Evolutionary conservation across 1,284 basidiomycete genomes (phyloP).

Genomic region (Boletellus sp.): DNA sequence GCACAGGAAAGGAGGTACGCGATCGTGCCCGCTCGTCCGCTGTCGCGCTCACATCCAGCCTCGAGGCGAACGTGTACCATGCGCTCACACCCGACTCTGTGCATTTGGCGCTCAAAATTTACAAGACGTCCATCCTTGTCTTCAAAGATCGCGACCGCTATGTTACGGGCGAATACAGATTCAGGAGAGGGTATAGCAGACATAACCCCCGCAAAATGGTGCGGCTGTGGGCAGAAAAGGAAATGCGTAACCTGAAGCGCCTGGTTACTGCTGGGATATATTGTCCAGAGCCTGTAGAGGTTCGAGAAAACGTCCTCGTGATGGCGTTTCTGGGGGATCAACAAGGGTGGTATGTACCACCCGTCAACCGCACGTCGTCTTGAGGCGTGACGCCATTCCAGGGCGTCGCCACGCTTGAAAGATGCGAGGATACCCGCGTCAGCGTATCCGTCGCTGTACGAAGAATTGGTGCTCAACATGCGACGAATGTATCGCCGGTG

Average conservation of each 20-base stretch:
- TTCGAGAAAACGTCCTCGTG: constrained; percentile 94
- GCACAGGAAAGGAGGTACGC: constrained; percentile 90
- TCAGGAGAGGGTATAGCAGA: constrained; percentile 88
- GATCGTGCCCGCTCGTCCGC: neutral
- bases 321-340: constrained; percentile 90
- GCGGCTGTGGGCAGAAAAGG: constrained; percentile 97
- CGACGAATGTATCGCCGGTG: constrained; percentile 88
- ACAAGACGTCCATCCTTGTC: constrained; percentile 95
- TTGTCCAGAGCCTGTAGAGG: constrained; percentile 88
- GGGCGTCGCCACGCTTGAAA: constrained; percentile 88
- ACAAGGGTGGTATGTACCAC: constrained; percentile 67
- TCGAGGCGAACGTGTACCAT: constrained; percentile 96
- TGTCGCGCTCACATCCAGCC: constrained; percentile 6
- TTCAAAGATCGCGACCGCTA: constrained; percentile 98
- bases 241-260: constrained; percentile 92
- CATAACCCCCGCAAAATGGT: constrained; percentile 99
- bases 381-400: constrained; percentile 30
- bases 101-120: constrained; percentile 92
- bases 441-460: constrained; percentile 65
- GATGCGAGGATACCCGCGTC: constrained; percentile 69
- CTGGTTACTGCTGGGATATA: constrained; percentile 78
- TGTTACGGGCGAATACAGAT: constrained; percentile 89
- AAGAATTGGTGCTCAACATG: constrained; percentile 77
- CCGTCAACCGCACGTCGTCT: constrained; percentile 3
- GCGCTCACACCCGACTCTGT: constrained; percentile 61